A percentile compares a stretch with the other conserved stretches of the same genome.
Conservation (phyloP, 495 filamentous ascomycete species). For the Neurospora terricola region DNA sequence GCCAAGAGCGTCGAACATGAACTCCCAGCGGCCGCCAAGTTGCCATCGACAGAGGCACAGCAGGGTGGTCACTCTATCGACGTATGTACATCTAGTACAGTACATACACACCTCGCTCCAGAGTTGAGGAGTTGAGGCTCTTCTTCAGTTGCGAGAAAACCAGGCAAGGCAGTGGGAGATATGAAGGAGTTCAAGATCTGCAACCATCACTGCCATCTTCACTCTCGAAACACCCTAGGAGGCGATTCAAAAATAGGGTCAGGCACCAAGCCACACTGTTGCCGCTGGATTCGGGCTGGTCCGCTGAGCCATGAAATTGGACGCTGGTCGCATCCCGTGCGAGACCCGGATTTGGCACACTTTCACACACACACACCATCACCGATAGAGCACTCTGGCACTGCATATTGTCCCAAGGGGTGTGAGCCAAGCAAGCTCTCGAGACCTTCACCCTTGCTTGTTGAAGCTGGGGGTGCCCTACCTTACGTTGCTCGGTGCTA, state of each 20-base stretch:
- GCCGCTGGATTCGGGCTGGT: not conserved
- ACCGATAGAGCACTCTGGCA: constrained; percentile 24
- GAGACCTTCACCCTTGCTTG: not conserved
- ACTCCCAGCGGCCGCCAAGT: not conserved
- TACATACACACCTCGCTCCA: not conserved
- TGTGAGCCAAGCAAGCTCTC: not conserved
- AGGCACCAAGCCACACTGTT: not conserved
- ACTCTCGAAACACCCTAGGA: not conserved
- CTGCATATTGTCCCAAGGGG: not conserved
- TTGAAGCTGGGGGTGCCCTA: not conserved
- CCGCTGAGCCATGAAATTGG: constrained; percentile 68
- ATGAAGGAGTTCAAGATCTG: not conserved
- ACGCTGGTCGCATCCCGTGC: constrained; percentile 66
- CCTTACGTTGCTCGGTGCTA: not conserved
- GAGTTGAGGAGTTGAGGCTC: not conserved
- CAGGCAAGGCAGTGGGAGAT: not conserved
- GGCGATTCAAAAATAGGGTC: not conserved
- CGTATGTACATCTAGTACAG: not conserved
- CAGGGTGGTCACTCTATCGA: not conserved
- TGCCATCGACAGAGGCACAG: not conserved
- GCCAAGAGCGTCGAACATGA: not conserved
- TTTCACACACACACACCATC: constrained; percentile 85
- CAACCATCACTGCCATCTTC: not conserved
- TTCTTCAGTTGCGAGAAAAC: not conserved
- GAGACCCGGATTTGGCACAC: constrained; percentile 62